Evolutionary conservation across 371 early-diverging fungal genomes (phyloP).

Genomic region (Coemansia sp.): DNA sequence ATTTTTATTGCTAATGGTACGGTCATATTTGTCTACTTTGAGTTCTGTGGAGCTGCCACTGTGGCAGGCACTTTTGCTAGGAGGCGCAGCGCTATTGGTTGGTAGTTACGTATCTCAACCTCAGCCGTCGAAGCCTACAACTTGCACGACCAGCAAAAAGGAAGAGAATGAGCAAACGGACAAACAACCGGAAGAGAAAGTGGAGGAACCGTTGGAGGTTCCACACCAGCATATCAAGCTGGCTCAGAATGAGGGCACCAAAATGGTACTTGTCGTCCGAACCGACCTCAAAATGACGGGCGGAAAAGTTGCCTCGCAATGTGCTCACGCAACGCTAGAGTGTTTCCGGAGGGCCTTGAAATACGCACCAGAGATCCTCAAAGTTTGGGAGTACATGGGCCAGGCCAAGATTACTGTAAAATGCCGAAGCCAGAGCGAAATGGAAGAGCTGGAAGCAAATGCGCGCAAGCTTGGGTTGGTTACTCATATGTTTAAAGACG

Average conservation of each 20-base stretch:
- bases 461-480: slow-evolving; percentile 72
- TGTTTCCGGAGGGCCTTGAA: slow-evolving; percentile 67
- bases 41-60: slow-evolving; percentile 15
- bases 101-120: background rate
- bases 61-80: slow-evolving; percentile 24
- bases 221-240: background rate
- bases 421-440: slow-evolving; percentile 69
- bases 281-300: slow-evolving; percentile 91
- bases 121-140: background rate
- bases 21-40: background rate
- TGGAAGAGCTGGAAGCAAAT: slow-evolving; percentile 69
- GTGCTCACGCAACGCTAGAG: slow-evolving; percentile 90
- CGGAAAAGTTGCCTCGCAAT: slow-evolving; percentile 94
- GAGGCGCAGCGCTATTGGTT: background rate
- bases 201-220: background rate
- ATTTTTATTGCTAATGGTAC: background rate
- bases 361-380: slow-evolving; percentile 60
- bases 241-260: slow-evolving; percentile 21
- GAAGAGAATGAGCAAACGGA: background rate
- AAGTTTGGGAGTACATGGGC: slow-evolving; percentile 74
- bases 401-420: slow-evolving; percentile 88
- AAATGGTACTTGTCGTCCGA: slow-evolving; percentile 72
- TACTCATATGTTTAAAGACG: slow-evolving; percentile 83
- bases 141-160: background rate
- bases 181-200: background rate